A percentile compares a stretch with the other conserved stretches of the same genome.
These are phyloP conservation scores for Akanthomyces lecanii DNA, from an alignment of 2,329 filamentous ascomycete genomes.

Conservation along the genomic window DNA sequence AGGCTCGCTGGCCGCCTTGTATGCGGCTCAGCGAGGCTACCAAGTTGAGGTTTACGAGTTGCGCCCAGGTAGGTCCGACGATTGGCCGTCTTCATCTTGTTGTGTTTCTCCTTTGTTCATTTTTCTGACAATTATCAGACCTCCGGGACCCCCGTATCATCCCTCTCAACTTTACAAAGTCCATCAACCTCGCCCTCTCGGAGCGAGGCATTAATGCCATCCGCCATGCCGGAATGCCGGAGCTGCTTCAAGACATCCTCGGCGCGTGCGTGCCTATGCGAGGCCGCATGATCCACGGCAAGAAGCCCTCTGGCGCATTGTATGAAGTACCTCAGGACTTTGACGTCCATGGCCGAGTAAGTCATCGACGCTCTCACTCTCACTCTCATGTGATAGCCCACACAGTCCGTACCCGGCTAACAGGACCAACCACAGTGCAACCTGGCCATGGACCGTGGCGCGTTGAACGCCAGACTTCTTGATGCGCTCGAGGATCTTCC, in stretches of 20 bases:
- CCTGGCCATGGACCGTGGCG: slow-evolving; percentile 78
- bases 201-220: slow-evolving; percentile 91
- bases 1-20: slow-evolving; percentile 84
- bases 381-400: neutral
- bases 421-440: slow-evolving; percentile 55
- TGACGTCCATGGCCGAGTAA: slow-evolving; percentile 79
- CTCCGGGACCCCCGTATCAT: slow-evolving; percentile 76
- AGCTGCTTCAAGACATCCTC: slow-evolving; percentile 70
- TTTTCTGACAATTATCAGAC: slow-evolving; percentile 50
- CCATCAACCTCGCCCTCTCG: slow-evolving; percentile 95
- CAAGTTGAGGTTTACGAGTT: slow-evolving; percentile 93
- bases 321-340: slow-evolving; percentile 86
- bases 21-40: slow-evolving; percentile 83
- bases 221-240: slow-evolving; percentile 60
- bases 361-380: slow-evolving; percentile 23
- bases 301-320: slow-evolving; percentile 57
- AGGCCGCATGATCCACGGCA: slow-evolving; percentile 92
- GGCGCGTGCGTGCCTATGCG: slow-evolving; percentile 83
- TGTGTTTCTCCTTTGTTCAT: neutral
- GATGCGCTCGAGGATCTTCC: slow-evolving; percentile 77
- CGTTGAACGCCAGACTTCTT: slow-evolving; percentile 77
- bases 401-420: neutral
- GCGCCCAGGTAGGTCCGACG: slow-evolving; percentile 64
- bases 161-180: slow-evolving; percentile 92
- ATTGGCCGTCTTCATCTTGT: neutral